phyloP scores from a whole-genome alignment of 78 protist genomes.

The Dictyostelium firmibasis region DNA sequence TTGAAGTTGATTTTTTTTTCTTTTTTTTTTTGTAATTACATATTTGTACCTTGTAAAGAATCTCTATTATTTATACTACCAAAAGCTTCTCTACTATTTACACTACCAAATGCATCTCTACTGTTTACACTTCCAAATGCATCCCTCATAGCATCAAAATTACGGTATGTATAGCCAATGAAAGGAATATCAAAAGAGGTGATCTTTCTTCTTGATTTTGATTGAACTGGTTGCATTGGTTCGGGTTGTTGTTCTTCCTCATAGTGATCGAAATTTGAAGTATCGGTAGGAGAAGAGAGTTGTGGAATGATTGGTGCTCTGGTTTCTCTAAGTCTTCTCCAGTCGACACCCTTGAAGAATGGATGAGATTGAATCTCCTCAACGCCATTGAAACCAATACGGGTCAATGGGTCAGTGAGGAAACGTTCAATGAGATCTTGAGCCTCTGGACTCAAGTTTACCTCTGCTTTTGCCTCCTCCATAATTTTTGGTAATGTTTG shows the following conservation, averaged over 20 bases:
- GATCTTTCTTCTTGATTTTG: slow-evolving; percentile 73
- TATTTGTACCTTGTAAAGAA: not conserved
- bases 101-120: slow-evolving; percentile 11
- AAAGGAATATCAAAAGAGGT: slow-evolving; percentile 82
- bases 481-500: slow-evolving; percentile 77
- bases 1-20: not conserved
- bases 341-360: slow-evolving; percentile 89
- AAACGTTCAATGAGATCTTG: slow-evolving; percentile 83
- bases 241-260: slow-evolving; percentile 63
- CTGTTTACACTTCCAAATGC: slow-evolving; percentile 32
- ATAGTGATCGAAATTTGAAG: slow-evolving; percentile 76
- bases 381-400: slow-evolving; percentile 83
- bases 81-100: slow-evolving; percentile 19
- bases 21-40: not conserved
- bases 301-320: slow-evolving; percentile 80
- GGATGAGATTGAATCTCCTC: slow-evolving; percentile 90
- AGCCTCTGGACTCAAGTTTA: slow-evolving; percentile 76
- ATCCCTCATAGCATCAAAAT: slow-evolving; percentile 69
- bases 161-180: slow-evolving; percentile 80
- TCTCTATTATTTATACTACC: slow-evolving; percentile 28
- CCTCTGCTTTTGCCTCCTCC: slow-evolving; percentile 84
- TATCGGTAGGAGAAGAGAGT: slow-evolving; percentile 46
- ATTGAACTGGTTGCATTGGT: slow-evolving; percentile 67
- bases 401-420: slow-evolving; percentile 66
- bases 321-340: slow-evolving; percentile 66